Base-by-base conservation (phyloP, 2,329 filamentous ascomycete genomes). In the Colletotrichum camelliae region DNA sequence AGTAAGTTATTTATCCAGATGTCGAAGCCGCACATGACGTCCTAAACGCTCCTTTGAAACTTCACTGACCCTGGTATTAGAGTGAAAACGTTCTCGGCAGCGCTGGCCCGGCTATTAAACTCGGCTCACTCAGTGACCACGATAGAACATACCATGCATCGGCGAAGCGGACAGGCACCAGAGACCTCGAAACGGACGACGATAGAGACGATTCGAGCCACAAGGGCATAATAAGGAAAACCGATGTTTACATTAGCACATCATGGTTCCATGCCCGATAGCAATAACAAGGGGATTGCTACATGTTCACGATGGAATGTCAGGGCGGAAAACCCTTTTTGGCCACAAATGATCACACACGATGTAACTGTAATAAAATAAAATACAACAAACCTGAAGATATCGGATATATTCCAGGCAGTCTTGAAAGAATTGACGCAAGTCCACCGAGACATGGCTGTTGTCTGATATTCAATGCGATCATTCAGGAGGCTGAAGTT, bases 51-150 rank as follows among this genome's bases (percentile, higher is more conserved):
- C 0, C 13, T 58, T 7, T n/a, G 31, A 48, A 6, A 4, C 0
- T 24, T 9, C 4, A 37, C n/a, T 61, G 33, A 29, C 3, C 2
- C 7, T 9, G 15, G 43, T 18, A 9, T 1, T 9, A 74, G 66
- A 74, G 66, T 9, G 33, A 37, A 21, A 52, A 70, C 24, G 71
- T 29, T 18, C 66, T 74, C 18, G 66, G 57, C n/a, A 74, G 71
- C 24, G 58, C 58, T 18, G 71, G 71, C 27, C 71, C 66, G 24
- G 71, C 64, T 5, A 70, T 74, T n/a, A 74, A 74, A 27, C 71
- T 74, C 12, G 58, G 67, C 43, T 74, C 71, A 4, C 29, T 74
- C 24, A 70, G 55, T n/a, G 58, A 62, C 27, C 39, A 58, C 27
- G 43, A 73, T 7, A 55, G 39, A 18, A n/a, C 58, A 7, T 74